Evolutionary conservation across 2,329 filamentous ascomycete genomes (phyloP), one percentile per base, ranked within the genome.

Genomic region (Pestalotiopsis sp.): DNA sequence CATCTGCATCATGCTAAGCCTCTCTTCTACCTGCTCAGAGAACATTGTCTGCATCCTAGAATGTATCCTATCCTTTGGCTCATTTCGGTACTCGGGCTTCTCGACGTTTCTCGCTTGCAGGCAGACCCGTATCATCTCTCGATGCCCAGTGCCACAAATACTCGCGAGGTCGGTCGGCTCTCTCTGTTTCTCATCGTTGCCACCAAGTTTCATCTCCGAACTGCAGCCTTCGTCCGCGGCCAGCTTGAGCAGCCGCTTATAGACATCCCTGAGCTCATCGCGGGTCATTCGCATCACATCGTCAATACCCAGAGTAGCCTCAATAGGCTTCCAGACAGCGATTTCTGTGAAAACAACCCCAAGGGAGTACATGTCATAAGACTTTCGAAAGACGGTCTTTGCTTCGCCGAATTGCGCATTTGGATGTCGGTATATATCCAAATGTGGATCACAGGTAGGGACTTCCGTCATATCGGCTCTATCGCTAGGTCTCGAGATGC

Each of bases 291-390:
- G 9, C 52, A 57, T 57, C 6, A 57, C 17, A 25, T 57, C 23
- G 11, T 25, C 52, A 20, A 57, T 14, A 20, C 67, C 68, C 56
- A 85, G 66, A 6, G 86, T 75, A 20, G 67, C 66, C 20, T 84
- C 78, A 40, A 86, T 79, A 1, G 81, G 81, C 68, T 80, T 75
- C 85, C 85, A 87, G 70, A 82, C 79, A 3, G 83, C 84, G 20
- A 87, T 82, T 71, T 88, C 85, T 3, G 86, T 72, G 31, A 87
- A 71, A 13, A 87, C 75, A 7, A 87, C 72, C 1, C 85, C 85
- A 0, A 87, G 78, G 25, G 80, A 80, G 71, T 87, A 87, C 20
- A 87, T 73, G 70, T 88, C 85, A 68, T 82, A 84, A 13, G 61
- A 76, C 74, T 72, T 85, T 82, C 66, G 77, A 67, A 78, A 84